Percentiles rank a stretch among this genome's conserved stretches.
phyloP scores from a whole-genome alignment of 805 yeast genomes.

The Wickerhamiella azymoides region DNA sequence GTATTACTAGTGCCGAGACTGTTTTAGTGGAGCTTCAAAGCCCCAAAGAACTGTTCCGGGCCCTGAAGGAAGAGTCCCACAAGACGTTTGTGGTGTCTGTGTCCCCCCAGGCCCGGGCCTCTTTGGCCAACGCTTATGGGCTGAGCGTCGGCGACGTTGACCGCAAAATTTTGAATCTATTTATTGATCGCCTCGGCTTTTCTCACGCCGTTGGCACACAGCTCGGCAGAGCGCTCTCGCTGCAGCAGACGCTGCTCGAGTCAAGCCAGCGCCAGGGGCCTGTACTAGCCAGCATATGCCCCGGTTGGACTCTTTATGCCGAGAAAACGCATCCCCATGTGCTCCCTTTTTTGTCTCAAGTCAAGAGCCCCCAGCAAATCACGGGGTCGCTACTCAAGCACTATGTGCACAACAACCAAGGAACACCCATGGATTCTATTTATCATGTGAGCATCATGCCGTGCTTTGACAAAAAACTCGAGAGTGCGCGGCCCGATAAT shows the following conservation, averaged over 20 bases:
- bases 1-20: slow-evolving; percentile 96
- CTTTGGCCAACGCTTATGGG: slow-evolving; percentile 56
- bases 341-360: slow-evolving; percentile 51
- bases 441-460: slow-evolving; percentile 91
- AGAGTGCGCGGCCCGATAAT: slow-evolving; percentile 74
- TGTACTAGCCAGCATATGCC: slow-evolving; percentile 62
- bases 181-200: slow-evolving; percentile 51
- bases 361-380: slow-evolving; percentile 86
- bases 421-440: slow-evolving; percentile 25
- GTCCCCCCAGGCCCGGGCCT: slow-evolving; percentile 75
- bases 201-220: slow-evolving; percentile 71
- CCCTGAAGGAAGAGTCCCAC: slow-evolving; percentile 29
- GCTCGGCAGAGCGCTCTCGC: slow-evolving; percentile 57
- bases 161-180: slow-evolving; percentile 41
- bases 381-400: slow-evolving; percentile 67
- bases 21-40: slow-evolving; percentile 83
- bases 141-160: slow-evolving; percentile 46
- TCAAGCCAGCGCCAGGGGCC: slow-evolving; percentile 31
- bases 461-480: slow-evolving; percentile 91
- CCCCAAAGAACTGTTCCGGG: slow-evolving; percentile 59
- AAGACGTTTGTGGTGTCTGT: slow-evolving; percentile 58
- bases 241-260: slow-evolving; percentile 35
- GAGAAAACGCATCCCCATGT: slow-evolving; percentile 90
- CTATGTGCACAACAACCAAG: background rate
- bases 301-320: slow-evolving; percentile 93